Percentiles rank a stretch among this genome's conserved stretches.
Evolutionary conservation across 768 basidiomycete species (phyloP).

Genomic region (Suillus sp.): DNA sequence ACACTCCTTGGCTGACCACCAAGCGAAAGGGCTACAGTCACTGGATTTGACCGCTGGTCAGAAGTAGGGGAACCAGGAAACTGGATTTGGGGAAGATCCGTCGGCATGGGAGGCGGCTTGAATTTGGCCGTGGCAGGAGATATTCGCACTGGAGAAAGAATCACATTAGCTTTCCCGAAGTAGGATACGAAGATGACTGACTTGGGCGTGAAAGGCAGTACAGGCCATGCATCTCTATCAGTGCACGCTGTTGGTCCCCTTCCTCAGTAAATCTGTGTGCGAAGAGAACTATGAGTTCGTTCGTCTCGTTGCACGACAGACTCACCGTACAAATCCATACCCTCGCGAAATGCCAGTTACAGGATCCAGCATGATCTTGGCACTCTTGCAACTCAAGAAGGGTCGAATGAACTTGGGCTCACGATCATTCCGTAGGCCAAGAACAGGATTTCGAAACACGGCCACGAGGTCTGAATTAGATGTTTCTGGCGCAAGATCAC

Average conservation of each 20-base stretch:
- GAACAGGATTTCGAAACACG: slow-evolving; percentile 87
- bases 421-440: slow-evolving; percentile 81
- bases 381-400: slow-evolving; percentile 91
- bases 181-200: slow-evolving; percentile 40
- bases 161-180: slow-evolving; percentile 26
- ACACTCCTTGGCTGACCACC: slow-evolving; percentile 60
- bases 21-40: slow-evolving; percentile 53
- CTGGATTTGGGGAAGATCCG: slow-evolving; percentile 50
- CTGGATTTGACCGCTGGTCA: slow-evolving; percentile 39
- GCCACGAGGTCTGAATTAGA: slow-evolving; percentile 96
- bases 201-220: slow-evolving; percentile 89
- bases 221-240: slow-evolving; percentile 90
- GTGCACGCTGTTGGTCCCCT: slow-evolving; percentile 83
- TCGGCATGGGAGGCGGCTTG: slow-evolving; percentile 57
- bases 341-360: slow-evolving; percentile 87
- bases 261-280: slow-evolving; percentile 80
- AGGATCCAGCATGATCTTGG: slow-evolving; percentile 94
- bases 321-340: slow-evolving; percentile 89
- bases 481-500: slow-evolving; percentile 90
- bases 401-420: slow-evolving; percentile 88
- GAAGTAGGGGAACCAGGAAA: slow-evolving; percentile 35
- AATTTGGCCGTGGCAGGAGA: slow-evolving; percentile 89
- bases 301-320: slow-evolving; percentile 8
- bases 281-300: background rate
- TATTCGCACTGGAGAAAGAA: slow-evolving; percentile 68